These are phyloP conservation scores for Fusarium buharicum DNA, from an alignment of 2,329 filamentous ascomycete genomes.

Conservation along the genomic window DNA sequence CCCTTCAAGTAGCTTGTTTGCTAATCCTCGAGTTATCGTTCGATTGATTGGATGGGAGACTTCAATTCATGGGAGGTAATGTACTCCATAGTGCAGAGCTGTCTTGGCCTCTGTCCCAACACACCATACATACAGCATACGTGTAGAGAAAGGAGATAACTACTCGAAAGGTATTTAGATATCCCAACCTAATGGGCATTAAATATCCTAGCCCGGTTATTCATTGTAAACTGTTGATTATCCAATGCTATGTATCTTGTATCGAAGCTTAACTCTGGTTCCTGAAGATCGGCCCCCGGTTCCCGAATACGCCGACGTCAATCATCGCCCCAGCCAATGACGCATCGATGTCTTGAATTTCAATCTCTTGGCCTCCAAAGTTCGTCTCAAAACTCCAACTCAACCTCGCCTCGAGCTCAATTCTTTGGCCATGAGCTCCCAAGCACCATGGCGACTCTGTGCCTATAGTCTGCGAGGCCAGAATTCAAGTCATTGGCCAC, in stretches of 20 bases:
- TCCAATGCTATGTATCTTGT: neutral
- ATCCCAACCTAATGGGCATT: no score
- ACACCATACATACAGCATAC: no score
- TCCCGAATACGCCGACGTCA: slow-evolving; percentile 20
- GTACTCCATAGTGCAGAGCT: no score
- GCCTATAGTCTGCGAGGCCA: slow-evolving; percentile 35
- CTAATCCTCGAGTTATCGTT: neutral
- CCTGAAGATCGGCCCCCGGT: slow-evolving; percentile 21
- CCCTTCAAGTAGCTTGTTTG: slow-evolving; percentile 1
- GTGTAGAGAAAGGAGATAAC: no score
- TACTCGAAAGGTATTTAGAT: no score
- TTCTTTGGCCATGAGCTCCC: slow-evolving; percentile 47
- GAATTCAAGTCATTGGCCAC: slow-evolving; percentile 34
- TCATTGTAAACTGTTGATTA: neutral
- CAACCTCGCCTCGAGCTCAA: slow-evolving; percentile 25
- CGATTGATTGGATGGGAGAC: neutral
- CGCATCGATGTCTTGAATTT: slow-evolving; percentile 35
- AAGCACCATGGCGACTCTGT: slow-evolving; percentile 48
- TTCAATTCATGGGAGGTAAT: no score
- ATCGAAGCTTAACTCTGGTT: neutral
- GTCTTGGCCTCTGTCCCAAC: no score
- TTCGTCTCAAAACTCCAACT: slow-evolving; percentile 14
- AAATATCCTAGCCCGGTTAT: no score
- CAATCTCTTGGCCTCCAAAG: slow-evolving; percentile 30
- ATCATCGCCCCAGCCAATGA: slow-evolving; percentile 38